Percentiles rank a stretch among this genome's conserved stretches.
These are phyloP conservation scores for Geum urbanum DNA, from an alignment of 306 rosid species.

Conservation along the genomic window DNA sequence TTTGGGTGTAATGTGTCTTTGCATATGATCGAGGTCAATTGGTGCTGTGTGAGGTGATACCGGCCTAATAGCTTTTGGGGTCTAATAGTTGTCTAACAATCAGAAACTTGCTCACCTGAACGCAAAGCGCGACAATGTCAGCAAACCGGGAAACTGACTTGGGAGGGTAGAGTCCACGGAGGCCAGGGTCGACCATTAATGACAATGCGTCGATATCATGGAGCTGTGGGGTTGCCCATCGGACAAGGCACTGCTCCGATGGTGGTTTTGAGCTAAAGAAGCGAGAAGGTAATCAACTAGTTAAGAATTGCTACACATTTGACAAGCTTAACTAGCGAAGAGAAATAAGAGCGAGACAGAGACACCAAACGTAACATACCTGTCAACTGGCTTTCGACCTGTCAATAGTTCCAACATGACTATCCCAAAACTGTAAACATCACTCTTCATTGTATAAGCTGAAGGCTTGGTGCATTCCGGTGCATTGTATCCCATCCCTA, in stretches of 20 bases:
- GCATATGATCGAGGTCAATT: background rate
- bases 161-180: conserved; percentile 83
- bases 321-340: background rate
- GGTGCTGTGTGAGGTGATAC: background rate
- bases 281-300: background rate
- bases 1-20: background rate
- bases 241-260: conserved; percentile 62
- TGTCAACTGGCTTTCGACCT: conserved; percentile 78
- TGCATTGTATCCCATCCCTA: conserved; percentile 77
- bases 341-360: background rate
- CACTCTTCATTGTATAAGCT: conserved; percentile 66
- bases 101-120: conserved; percentile 44
- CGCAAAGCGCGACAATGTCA: conserved; percentile 68
- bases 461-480: conserved; percentile 76
- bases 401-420: conserved; percentile 87
- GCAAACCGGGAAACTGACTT: conserved; percentile 81
- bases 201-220: conserved; percentile 63
- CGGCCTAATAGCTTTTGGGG: conserved; percentile 1
- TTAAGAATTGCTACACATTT: conserved; percentile 1
- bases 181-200: conserved; percentile 71
- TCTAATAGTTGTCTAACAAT: background rate
- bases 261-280: conserved; percentile 50
- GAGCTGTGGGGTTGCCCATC: conserved; percentile 85
- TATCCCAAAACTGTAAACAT: conserved; percentile 80
- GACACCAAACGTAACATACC: conserved; percentile 34